A percentile compares a stretch with the other conserved stretches of the same genome.
Conservation (phyloP, 208 protist genomes). For the Acanthamoeba triangularis region DNA sequence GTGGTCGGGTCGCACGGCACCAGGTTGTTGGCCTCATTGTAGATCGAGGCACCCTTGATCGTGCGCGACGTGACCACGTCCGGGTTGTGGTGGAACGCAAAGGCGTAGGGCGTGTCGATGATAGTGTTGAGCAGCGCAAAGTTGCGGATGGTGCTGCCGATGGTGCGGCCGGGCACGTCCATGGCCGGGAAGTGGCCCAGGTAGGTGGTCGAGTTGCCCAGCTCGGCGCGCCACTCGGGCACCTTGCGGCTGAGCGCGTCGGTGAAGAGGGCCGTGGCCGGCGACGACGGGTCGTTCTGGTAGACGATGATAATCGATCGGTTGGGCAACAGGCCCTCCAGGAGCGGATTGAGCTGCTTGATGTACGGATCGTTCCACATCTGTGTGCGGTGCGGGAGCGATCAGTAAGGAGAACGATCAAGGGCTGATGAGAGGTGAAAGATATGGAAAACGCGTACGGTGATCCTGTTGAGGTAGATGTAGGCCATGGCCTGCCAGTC, state of each 20-base stretch:
- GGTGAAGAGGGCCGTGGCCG: not conserved
- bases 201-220: constrained; percentile 25
- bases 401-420: no score
- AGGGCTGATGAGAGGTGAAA: not conserved
- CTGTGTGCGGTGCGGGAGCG: not conserved
- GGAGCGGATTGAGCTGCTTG: not conserved
- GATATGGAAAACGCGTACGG: not conserved
- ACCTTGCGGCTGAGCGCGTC: not conserved
- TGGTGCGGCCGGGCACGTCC: not conserved
- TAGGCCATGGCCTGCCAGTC: constrained; percentile 21
- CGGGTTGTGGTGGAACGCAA: constrained; percentile 23
- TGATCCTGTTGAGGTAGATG: constrained; percentile 36
- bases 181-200: constrained; percentile 45
- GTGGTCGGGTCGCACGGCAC: not conserved
- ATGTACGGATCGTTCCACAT: constrained; percentile 23
- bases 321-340: not conserved
- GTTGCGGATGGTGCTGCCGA: not conserved
- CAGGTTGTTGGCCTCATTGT: not conserved
- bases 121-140: not conserved
- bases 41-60: not conserved
- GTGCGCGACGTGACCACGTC: constrained; percentile 27
- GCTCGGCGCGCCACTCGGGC: not conserved
- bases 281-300: constrained; percentile 18
- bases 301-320: not conserved
- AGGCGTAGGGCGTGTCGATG: not conserved